Conservation (phyloP, 805 yeast species). For the Saturnispora hagleri region DNA sequence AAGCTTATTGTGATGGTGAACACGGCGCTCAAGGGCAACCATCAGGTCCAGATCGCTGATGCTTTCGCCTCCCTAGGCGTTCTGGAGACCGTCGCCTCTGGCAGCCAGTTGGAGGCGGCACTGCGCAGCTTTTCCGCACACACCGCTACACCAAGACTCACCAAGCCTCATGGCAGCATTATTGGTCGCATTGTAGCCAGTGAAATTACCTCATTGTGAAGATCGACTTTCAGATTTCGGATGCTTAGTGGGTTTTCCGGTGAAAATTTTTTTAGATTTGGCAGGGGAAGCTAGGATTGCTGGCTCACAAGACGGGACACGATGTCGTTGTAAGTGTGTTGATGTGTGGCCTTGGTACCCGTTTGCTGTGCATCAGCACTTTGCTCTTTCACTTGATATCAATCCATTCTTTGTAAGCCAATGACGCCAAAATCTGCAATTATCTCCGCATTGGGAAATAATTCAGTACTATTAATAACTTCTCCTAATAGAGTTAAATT, state of each 20-base stretch:
- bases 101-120: neutral
- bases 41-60: constrained; percentile 70
- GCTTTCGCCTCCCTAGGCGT: constrained; percentile 34
- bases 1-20: constrained; percentile 66
- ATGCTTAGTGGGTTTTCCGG: neutral
- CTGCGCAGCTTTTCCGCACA: neutral
- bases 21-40: constrained; percentile 71
- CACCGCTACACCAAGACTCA: neutral
- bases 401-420: neutral
- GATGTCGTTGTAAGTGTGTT: neutral
- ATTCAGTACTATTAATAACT: neutral
- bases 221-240: neutral
- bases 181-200: neutral
- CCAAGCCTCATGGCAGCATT: neutral
- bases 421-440: neutral
- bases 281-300: neutral
- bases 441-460: neutral
- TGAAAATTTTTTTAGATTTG: neutral
- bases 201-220: neutral
- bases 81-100: constrained; percentile 10
- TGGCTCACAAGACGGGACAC: neutral
- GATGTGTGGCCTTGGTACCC: neutral
- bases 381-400: neutral
- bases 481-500: neutral
- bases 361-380: neutral